These are phyloP conservation scores for Clavulina sp. DNA, from an alignment of 768 basidiomycete genomes.

Conservation along the genomic window DNA sequence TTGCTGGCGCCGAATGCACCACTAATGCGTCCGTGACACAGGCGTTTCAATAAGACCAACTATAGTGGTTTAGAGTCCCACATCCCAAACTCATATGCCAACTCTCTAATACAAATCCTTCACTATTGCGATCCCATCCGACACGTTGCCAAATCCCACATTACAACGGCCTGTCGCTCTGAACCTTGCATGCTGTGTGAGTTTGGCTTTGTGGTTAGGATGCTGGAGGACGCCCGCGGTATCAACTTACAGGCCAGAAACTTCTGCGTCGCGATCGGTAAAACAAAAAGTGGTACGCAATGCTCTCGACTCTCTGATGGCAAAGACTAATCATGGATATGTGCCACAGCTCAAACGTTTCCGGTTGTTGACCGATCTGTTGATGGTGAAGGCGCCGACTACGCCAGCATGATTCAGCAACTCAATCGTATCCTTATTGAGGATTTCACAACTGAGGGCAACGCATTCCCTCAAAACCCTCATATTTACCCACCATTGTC, in stretches of 20 bases:
- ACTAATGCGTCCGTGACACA: slow-evolving; percentile 16
- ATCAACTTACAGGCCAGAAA: slow-evolving; percentile 94
- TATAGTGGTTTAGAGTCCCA: slow-evolving; percentile 93
- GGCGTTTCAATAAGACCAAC: slow-evolving; percentile 84
- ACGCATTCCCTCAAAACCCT: slow-evolving; percentile 42
- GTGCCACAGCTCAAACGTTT: slow-evolving; percentile 39
- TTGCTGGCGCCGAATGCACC: not conserved
- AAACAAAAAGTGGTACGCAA: slow-evolving; percentile 61
- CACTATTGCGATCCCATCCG: slow-evolving; percentile 70
- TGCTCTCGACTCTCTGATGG: not conserved
- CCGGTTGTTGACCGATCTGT: slow-evolving; percentile 81
- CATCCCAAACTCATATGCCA: slow-evolving; percentile 94
- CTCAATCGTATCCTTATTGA: slow-evolving; percentile 93
- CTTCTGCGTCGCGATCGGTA: slow-evolving; percentile 85
- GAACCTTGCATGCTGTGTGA: slow-evolving; percentile 94
- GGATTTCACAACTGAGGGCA: slow-evolving; percentile 60
- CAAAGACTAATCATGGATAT: not conserved
- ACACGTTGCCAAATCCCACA: slow-evolving; percentile 75
- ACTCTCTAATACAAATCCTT: slow-evolving; percentile 75
- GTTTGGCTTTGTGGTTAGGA: slow-evolving; percentile 80
- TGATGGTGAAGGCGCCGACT: slow-evolving; percentile 54
- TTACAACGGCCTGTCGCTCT: slow-evolving; percentile 66
- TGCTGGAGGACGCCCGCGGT: slow-evolving; percentile 90
- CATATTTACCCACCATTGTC: slow-evolving; percentile 24
- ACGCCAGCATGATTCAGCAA: slow-evolving; percentile 78